phyloP scores from a whole-genome alignment of 176 grass and related monocot species.

The Thinopyrum elongatum region DNA sequence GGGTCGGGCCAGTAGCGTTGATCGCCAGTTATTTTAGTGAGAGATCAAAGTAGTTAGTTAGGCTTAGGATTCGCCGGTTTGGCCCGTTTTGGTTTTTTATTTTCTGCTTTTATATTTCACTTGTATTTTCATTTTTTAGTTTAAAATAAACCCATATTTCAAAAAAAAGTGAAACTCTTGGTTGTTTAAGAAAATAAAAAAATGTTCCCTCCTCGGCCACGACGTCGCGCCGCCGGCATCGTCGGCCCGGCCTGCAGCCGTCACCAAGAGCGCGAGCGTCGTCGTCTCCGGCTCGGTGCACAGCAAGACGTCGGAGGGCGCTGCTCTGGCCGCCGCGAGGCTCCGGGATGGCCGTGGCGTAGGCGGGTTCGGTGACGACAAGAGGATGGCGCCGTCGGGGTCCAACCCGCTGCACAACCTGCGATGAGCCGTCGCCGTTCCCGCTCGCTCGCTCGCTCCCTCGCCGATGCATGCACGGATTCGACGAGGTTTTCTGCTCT shows the following conservation, averaged over 20 bases:
- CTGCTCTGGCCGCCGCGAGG: background rate
- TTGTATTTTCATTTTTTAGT: too few relatives aligned
- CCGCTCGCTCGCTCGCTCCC: background rate
- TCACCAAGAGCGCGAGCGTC: background rate
- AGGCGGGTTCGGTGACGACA: constrained; percentile 35
- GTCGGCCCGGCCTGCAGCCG: background rate
- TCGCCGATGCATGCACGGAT: background rate
- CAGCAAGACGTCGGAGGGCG: background rate
- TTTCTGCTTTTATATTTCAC: too few relatives aligned
- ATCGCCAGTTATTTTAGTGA: too few relatives aligned
- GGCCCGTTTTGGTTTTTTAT: too few relatives aligned
- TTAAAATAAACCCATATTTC: too few relatives aligned
- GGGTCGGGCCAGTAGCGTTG: too few relatives aligned
- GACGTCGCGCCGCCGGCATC: background rate
- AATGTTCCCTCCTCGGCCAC: constrained; percentile 34
- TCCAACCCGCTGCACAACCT: constrained; percentile 68
- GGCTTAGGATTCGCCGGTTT: too few relatives aligned
- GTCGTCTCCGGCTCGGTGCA: background rate
- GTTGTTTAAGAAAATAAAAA: too few relatives aligned
- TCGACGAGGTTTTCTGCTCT: background rate
- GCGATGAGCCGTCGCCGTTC: background rate
- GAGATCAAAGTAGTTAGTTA: too few relatives aligned
- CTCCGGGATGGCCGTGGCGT: background rate
- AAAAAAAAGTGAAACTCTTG: too few relatives aligned
- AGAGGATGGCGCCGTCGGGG: constrained; percentile 61